Evolutionary conservation across 2,329 filamentous ascomycete species (phyloP).

Genomic region (Diplodia seriata): DNA sequence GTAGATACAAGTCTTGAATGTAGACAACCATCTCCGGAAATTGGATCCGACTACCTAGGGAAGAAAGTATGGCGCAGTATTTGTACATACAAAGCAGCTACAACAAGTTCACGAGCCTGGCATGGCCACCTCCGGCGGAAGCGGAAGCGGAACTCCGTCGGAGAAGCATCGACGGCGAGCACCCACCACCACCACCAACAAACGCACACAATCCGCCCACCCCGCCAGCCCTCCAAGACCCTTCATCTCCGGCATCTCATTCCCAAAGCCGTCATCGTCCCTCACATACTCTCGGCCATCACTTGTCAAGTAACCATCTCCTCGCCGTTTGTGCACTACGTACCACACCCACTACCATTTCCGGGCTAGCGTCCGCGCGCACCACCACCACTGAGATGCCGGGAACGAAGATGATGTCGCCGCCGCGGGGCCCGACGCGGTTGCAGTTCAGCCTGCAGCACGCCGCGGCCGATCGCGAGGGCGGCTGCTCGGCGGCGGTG

Average conservation of each 20-base stretch:
- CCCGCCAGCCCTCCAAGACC: no score
- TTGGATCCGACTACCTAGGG: no score
- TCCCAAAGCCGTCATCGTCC: background rate
- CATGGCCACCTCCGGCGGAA: constrained; percentile 8
- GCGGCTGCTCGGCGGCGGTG: constrained; percentile 21
- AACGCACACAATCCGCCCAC: background rate
- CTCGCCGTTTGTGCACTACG: background rate
- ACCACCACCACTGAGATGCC: background rate
- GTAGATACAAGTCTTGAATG: background rate
- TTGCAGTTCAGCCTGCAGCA: constrained; percentile 21
- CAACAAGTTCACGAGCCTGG: no score
- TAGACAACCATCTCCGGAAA: no score
- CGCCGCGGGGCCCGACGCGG: constrained; percentile 9
- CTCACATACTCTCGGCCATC: background rate
- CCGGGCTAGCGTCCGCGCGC: background rate
- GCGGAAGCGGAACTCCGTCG: constrained; percentile 27
- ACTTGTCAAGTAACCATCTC: background rate
- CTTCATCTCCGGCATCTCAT: background rate
- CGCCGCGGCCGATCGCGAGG: constrained; percentile 10
- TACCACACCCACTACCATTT: background rate
- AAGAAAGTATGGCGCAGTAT: no score
- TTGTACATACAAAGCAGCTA: no score
- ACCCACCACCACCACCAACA: background rate
- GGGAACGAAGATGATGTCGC: background rate
- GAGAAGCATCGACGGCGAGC: background rate